Percentiles rank a stretch among this genome's conserved stretches.
Conservation (phyloP, 768 basidiomycete genomes). For the Boletales sp. region DNA sequence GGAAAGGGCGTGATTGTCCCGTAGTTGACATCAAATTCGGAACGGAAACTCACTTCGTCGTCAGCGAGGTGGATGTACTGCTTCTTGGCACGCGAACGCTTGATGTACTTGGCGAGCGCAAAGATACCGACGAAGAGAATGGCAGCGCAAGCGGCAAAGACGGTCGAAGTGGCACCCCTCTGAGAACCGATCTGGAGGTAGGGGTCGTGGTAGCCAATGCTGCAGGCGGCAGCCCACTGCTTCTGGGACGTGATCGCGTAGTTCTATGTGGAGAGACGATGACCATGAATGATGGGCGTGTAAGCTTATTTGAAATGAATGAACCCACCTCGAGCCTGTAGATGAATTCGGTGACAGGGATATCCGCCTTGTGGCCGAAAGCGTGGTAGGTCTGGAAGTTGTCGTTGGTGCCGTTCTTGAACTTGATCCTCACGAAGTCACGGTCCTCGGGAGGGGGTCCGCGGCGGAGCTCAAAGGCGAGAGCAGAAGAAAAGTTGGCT, state of each 20-base stretch:
- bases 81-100: slow-evolving; percentile 32
- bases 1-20: too few relatives aligned
- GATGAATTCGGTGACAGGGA: slow-evolving; percentile 82
- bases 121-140: slow-evolving; percentile 33
- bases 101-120: slow-evolving; percentile 34
- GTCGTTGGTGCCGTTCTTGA: slow-evolving; percentile 74
- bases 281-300: not conserved
- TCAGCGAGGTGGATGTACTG: slow-evolving; percentile 34
- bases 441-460: slow-evolving; percentile 72
- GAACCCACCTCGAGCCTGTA: slow-evolving; percentile 67
- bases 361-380: slow-evolving; percentile 72
- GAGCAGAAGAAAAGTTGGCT: slow-evolving; percentile 73
- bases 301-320: not conserved
- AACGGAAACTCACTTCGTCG: slow-evolving; percentile 32
- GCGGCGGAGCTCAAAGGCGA: slow-evolving; percentile 77
- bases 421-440: slow-evolving; percentile 80
- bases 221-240: slow-evolving; percentile 44
- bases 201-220: slow-evolving; percentile 28
- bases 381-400: slow-evolving; percentile 66
- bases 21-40: not conserved
- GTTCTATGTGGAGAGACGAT: slow-evolving; percentile 28
- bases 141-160: slow-evolving; percentile 34
- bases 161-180: slow-evolving; percentile 29
- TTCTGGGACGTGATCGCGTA: slow-evolving; percentile 42
- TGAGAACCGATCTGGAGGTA: slow-evolving; percentile 32